Evolutionary conservation across 805 yeast species (phyloP).

Genomic region (Alloascoidea africana): DNA sequence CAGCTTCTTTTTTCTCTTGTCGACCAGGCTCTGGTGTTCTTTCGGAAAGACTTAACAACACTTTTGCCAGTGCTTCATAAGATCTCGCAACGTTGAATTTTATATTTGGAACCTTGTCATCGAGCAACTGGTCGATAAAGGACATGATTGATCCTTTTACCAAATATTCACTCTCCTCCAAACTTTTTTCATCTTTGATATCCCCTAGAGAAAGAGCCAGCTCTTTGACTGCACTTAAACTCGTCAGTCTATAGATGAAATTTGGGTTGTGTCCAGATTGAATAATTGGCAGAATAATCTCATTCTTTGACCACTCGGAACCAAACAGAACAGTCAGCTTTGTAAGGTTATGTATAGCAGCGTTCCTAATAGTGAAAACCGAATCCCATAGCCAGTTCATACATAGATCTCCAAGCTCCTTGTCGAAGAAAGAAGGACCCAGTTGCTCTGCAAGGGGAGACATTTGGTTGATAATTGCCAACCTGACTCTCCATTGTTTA

Average conservation of each 20-base stretch:
- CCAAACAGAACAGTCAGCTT: conserved; percentile 81
- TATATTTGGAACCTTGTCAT: conserved; percentile 86
- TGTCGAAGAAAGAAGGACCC: conserved; percentile 86
- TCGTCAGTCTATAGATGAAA: conserved; percentile 85
- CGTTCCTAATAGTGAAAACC: conserved; percentile 91
- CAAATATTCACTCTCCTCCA: background rate
- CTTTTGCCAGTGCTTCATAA: conserved; percentile 23
- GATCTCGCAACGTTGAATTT: conserved; percentile 91
- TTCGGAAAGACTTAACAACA: conserved; percentile 17
- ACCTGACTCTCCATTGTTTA: conserved; percentile 93
- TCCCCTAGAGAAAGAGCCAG: conserved; percentile 58
- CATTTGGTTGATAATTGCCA: conserved; percentile 92
- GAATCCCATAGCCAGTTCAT: conserved; percentile 99
- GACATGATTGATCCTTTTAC: conserved; percentile 61
- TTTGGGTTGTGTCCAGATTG: conserved; percentile 39
- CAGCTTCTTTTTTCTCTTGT: conserved; percentile 5
- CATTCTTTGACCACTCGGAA: conserved; percentile 80
- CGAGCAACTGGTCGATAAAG: conserved; percentile 53
- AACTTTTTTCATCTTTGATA: background rate
- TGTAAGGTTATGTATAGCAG: conserved; percentile 76
- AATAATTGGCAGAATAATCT: conserved; percentile 66
- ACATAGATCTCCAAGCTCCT: conserved; percentile 79
- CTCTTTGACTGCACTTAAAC: conserved; percentile 72
- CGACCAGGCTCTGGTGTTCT: background rate
- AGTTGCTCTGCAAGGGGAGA: conserved; percentile 89